These are phyloP conservation scores for Plasmodium vinckei DNA, from an alignment of 169 alveolate genomes.

Conservation along the genomic window DNA sequence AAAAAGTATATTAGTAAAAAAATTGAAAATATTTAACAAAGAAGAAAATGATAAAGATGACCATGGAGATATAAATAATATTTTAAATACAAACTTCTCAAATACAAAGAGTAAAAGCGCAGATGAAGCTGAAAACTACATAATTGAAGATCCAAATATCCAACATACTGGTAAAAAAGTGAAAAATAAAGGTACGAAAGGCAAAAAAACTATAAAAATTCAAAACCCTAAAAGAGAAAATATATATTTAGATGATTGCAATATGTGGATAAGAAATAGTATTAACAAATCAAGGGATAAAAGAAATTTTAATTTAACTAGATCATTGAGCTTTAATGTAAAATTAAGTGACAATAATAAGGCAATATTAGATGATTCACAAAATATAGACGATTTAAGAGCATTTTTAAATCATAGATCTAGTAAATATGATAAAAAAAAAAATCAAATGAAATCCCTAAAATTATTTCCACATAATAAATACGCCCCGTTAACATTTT, in stretches of 20 bases:
- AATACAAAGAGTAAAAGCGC: neutral
- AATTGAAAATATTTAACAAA: neutral
- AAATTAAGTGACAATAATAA: slow-evolving; percentile 12
- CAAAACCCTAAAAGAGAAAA: slow-evolving; percentile 19
- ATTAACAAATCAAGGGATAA: slow-evolving; percentile 30
- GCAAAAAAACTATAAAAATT: neutral
- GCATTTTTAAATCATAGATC: slow-evolving; percentile 23
- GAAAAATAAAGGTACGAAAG: neutral
- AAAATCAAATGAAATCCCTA: slow-evolving; percentile 15
- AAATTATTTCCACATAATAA: slow-evolving; percentile 40
- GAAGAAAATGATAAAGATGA: neutral
- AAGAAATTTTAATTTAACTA: slow-evolving; percentile 12
- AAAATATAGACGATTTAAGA: slow-evolving; percentile 28
- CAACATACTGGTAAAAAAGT: neutral
- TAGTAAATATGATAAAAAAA: slow-evolving; percentile 34
- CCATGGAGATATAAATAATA: neutral
- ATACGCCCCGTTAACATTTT: slow-evolving; percentile 47
- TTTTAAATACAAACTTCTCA: neutral
- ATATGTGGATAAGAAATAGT: slow-evolving; percentile 48
- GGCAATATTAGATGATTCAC: slow-evolving; percentile 46
- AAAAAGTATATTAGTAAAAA: slow-evolving; percentile 2
- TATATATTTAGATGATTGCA: slow-evolving; percentile 61
- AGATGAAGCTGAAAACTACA: neutral
- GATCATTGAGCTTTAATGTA: slow-evolving; percentile 50
- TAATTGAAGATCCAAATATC: neutral